Base-by-base conservation (phyloP, 345 rosid species). In the Aethionema arabicum region DNA sequence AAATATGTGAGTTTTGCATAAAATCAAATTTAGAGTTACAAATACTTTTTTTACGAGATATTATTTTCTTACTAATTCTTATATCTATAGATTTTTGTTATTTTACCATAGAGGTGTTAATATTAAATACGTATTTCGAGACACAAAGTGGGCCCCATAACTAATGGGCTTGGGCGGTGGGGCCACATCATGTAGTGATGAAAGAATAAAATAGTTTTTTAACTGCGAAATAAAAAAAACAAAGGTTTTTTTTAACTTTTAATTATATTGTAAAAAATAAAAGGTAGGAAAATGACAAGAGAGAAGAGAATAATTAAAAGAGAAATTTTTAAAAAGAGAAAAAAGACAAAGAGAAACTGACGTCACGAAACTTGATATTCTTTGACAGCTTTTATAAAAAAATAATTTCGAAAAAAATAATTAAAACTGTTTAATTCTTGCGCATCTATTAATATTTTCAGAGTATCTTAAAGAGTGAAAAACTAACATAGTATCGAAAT, bases 111-210 rank as follows among this genome's bases (percentile, higher is more conserved):
- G 2, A 2, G 27, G 27, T 21, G 27, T 21, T 1, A 21, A 21
- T 21, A 21, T 21, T 2, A n/a, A 44, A 44, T 65, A 65, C 50
- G 56, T 30, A 66, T 30, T 55, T 14, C 40, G 43, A 60, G 54
- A 37, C 21, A 16, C 6, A 7, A 21, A 35, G 55, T 35, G 69
- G 64, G 35, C 4, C 44, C 33, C 44, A 15, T 32, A 15, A 12
- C 15, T 30, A 35, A 39, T 46, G 47, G 37, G 50, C 36, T 59
- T 49, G 49, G 32, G 45, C 58, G 59, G 38, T 59, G 52, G 56
- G 58, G 56, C 49, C 64, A 58, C 52, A 21, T 37, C 54, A 27
- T 21, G 16, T 32, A 45, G 64, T 59, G 42, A 31, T 21, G 8
- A 9, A 12, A 8, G 11, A 27, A 27, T 30, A 38, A 9, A 12